phyloP scores from a whole-genome alignment of 371 early-diverging fungal species.

The Quaeritorhiza haematococci region DNA sequence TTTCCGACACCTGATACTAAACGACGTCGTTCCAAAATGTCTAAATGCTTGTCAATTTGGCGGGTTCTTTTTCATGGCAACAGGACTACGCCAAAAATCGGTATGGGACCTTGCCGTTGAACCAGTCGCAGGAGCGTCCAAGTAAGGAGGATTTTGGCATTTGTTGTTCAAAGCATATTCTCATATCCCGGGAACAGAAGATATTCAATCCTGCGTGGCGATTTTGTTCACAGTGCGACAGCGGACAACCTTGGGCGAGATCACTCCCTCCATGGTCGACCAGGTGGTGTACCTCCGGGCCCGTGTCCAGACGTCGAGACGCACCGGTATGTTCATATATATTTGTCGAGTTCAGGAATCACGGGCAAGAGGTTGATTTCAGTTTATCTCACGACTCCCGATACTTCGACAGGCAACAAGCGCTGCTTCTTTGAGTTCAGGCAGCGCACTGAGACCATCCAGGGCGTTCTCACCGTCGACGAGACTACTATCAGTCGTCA shows the following conservation, averaged over 20 bases:
- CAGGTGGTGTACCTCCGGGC: slow-evolving; percentile 78
- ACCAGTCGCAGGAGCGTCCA: slow-evolving; percentile 74
- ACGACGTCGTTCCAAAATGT: too few species aligned
- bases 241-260: slow-evolving; percentile 46
- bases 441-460: slow-evolving; percentile 81
- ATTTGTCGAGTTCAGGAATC: too few species aligned
- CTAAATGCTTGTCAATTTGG: background rate
- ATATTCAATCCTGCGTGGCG: background rate
- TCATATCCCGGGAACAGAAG: too few species aligned
- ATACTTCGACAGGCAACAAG: slow-evolving; percentile 57
- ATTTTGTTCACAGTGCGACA: slow-evolving; percentile 7
- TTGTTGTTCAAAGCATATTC: too few species aligned
- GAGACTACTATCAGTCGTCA: slow-evolving; percentile 78
- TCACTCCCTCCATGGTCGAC: slow-evolving; percentile 62
- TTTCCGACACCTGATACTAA: too few species aligned
- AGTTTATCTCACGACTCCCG: background rate
- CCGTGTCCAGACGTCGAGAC: slow-evolving; percentile 84
- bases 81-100: slow-evolving; percentile 71
- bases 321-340: slow-evolving; percentile 74
- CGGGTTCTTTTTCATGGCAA: background rate
- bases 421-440: slow-evolving; percentile 90
- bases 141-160: too few species aligned
- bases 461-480: slow-evolving; percentile 75
- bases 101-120: slow-evolving; percentile 86
- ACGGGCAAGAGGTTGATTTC: too few species aligned